Evolutionary conservation across 1,139 yeast genomes (phyloP), one percentile per base, ranked within the genome.

Genomic region (Magnusiomyces paraingens): DNA sequence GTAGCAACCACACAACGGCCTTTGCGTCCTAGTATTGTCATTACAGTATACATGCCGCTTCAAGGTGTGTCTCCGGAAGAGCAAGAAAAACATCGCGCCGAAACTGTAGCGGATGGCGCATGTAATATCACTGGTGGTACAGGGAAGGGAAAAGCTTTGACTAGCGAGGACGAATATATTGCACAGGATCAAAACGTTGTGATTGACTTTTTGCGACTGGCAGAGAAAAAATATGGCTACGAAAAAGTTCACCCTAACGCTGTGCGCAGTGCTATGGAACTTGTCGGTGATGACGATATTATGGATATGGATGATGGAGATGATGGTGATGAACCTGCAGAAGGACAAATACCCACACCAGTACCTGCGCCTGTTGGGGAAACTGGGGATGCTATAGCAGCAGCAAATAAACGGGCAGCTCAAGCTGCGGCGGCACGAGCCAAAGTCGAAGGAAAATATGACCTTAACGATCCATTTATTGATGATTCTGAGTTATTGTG

Each of bases 401-500:
- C 54, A 41, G 64, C 61, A 29, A 59, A 54, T 26, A 51, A 45
- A 14, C 42, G 49, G 44, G 53, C 51, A 55, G 55, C 47, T 40
- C 43, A 40, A 20, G 51, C 45, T 2, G 49, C 50, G 3, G 43
- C 43, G 76, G 90, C 57, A 81, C 62, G 68, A 29, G 69, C 62
- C 52, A 66, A 61, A 29, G 66, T 63, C 15, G 70, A 70, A 51
- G 96, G 97, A 8, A 90, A 89, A 65, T 94, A 94, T 68, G 99
- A 94, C 66, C 76, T 81, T 53, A 84, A 87, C 58, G 99, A 94
- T 70, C 99, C 99, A 1, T 94, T 94, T 65, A 93, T 94, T 58
- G 99, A 94, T 71, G 99, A 94, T 68, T 81, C 87, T 29, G 99
- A 93, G 70, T 74, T 90, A 63, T 80, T 83, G 58, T 87, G 94